Evolutionary conservation across 805 yeast species (phyloP), one percentile per base, ranked within the genome.

Genomic region (Yamadazyma paraphyllophila): DNA sequence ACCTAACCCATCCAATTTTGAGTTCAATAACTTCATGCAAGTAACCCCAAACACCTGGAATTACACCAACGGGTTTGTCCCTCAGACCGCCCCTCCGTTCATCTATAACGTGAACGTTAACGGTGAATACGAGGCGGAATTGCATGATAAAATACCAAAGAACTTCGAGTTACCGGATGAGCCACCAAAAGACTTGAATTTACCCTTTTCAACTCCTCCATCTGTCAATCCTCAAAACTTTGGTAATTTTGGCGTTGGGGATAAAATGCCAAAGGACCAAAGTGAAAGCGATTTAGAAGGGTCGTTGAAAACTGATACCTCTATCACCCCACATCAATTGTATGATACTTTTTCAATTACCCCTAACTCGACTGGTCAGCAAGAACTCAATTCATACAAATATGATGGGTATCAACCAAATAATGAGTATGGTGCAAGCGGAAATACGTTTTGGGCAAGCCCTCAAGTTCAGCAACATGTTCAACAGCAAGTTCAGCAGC

Each of bases 1-100:
- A 7, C 51, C 54, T 34, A 59, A 59, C 36, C 61, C 69, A 2
- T 48, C 59, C 7, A 46, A 37, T 34, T 47, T 36, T 31, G 46
- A 39, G 38, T 45, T 45, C 39, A 41, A 30, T 31, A 36, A 26
- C 20, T 41, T 45, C 36, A 45, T 40, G 32, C 35, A 53, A 48
- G 33, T 31, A 14, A 46, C 48, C 14, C 46, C 48, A 26, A 60
- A 58, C 45, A 67, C 77, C 7, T 66, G 72, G 70, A 60, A 60
- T 40, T 57, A 50, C 45, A 13, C 15, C 8, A 40, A 32, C 26
- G 35, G 39, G 14, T 65, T 60, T 39, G 49, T 66, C 16, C 73
- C 73, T 1, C 56, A 62, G 25, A 58, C 69, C 4, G 73, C 73
- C 3, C 74, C 73, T 14, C 73, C 73, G 0, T 60, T 66, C 30